Conservation (phyloP, 345 rosid genomes). For the Cardamine resedifolia region DNA sequence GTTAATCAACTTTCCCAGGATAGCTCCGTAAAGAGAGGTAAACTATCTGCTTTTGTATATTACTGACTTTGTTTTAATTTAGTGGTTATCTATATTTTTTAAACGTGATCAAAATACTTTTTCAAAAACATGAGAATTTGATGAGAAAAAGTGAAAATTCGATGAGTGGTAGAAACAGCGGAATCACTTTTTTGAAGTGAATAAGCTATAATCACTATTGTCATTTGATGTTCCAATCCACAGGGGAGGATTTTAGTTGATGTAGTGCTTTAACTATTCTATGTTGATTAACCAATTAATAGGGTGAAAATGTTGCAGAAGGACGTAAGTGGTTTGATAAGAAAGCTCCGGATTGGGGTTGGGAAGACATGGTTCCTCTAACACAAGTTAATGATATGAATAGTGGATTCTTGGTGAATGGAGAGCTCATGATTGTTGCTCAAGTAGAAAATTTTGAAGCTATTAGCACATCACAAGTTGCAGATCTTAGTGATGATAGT, state of each 20-base stretch:
- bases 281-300: not conserved
- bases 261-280: not conserved
- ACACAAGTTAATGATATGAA: not conserved
- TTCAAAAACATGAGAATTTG: not conserved
- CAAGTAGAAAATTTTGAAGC: slow-evolving; percentile 41
- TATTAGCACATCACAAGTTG: not conserved
- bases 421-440: slow-evolving; percentile 57
- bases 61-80: not conserved
- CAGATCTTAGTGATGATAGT: not conserved
- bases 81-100: too few relatives aligned
- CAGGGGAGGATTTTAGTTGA: not conserved
- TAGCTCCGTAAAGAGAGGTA: slow-evolving; percentile 28
- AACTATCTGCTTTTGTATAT: not conserved
- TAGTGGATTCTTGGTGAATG: slow-evolving; percentile 46
- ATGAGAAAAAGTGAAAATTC: not conserved
- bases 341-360: not conserved
- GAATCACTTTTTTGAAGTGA: not conserved
- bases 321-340: not conserved
- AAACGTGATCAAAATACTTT: not conserved
- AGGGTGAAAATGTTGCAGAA: not conserved
- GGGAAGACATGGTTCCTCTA: not conserved
- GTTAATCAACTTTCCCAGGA: slow-evolving; percentile 54
- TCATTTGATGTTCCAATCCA: not conserved
- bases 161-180: not conserved
- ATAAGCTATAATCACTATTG: not conserved